Conservation (phyloP, 2,329 filamentous ascomycete species). For the Aciculosporium take region DNA sequence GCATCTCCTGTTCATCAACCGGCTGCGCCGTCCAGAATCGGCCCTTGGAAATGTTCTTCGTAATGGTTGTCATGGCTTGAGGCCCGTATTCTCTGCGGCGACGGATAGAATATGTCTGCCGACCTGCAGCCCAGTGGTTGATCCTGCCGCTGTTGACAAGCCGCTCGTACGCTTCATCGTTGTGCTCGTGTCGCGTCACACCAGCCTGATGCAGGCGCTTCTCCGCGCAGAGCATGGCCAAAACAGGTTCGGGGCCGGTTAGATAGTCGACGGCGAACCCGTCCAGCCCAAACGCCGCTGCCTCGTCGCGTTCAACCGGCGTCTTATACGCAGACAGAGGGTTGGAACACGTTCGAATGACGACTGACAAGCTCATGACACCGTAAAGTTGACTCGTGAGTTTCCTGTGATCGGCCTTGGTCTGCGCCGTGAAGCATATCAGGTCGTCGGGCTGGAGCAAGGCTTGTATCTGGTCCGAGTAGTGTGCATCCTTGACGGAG, state of each 20-base stretch:
- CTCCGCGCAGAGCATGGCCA: constrained; percentile 77
- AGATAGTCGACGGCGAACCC: constrained; percentile 69
- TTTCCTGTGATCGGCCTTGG: constrained; percentile 56
- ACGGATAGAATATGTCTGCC: constrained; percentile 47
- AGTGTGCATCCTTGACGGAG: constrained; percentile 58
- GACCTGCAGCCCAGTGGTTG: constrained; percentile 54
- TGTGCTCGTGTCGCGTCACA: constrained; percentile 48
- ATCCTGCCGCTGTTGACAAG: constrained; percentile 46
- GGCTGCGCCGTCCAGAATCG: constrained; percentile 64
- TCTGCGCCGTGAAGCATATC: constrained; percentile 64
- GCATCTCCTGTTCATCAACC: constrained; percentile 52
- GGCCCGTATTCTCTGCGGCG: constrained; percentile 71
- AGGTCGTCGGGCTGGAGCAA: constrained; percentile 38
- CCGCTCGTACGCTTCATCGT: constrained; percentile 51
- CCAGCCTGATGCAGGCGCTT: constrained; percentile 54
- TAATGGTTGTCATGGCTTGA: constrained; percentile 54
- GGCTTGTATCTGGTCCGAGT: constrained; percentile 41
- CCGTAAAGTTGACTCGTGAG: constrained; percentile 52
- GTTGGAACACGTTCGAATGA: constrained; percentile 48
- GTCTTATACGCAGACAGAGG: constrained; percentile 40
- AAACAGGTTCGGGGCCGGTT: constrained; percentile 64
- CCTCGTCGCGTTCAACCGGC: constrained; percentile 39
- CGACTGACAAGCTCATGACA: constrained; percentile 53
- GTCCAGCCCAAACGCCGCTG: constrained; percentile 52
- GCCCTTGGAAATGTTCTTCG: constrained; percentile 46